Evolutionary conservation across 164 flowering plant genomes (phyloP).

Genomic region (Brasenia schreberi): DNA sequence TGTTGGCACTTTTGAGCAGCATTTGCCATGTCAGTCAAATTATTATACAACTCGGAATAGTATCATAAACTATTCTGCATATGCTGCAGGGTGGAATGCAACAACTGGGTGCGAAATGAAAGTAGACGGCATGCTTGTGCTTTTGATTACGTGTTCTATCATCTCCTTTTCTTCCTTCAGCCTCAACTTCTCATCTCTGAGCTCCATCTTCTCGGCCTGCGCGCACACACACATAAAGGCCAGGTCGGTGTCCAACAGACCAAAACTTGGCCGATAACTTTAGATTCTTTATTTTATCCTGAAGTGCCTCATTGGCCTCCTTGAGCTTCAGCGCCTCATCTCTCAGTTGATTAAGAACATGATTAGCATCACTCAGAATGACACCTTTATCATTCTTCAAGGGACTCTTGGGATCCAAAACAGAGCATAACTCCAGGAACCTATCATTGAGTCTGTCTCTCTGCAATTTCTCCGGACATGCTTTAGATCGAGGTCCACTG

Average conservation of each 20-base stretch:
- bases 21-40: too few species aligned
- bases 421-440: slow-evolving; percentile 38
- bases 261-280: slow-evolving; percentile 12
- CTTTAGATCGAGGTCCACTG: slow-evolving; percentile 14
- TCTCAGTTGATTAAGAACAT: slow-evolving; percentile 32
- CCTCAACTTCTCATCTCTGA: slow-evolving; percentile 18
- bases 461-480: slow-evolving; percentile 23
- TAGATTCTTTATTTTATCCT: slow-evolving; percentile 33
- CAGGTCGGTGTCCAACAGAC: not conserved
- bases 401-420: slow-evolving; percentile 42
- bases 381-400: slow-evolving; percentile 33
- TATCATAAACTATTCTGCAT: not conserved
- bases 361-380: slow-evolving; percentile 41
- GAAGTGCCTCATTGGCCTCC: slow-evolving; percentile 35
- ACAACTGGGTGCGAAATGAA: slow-evolving; percentile 9
- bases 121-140: slow-evolving; percentile 8
- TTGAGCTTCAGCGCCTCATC: slow-evolving; percentile 38
- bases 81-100: slow-evolving; percentile 10
- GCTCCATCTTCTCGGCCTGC: slow-evolving; percentile 15
- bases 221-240: not conserved
- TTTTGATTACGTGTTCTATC: slow-evolving; percentile 11
- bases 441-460: slow-evolving; percentile 23
- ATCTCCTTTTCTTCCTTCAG: slow-evolving; percentile 18
- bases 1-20: too few species aligned
- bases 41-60: too few species aligned